Conservation (phyloP, 2,329 filamentous ascomycete species). For the Endothia cerciana region DNA sequence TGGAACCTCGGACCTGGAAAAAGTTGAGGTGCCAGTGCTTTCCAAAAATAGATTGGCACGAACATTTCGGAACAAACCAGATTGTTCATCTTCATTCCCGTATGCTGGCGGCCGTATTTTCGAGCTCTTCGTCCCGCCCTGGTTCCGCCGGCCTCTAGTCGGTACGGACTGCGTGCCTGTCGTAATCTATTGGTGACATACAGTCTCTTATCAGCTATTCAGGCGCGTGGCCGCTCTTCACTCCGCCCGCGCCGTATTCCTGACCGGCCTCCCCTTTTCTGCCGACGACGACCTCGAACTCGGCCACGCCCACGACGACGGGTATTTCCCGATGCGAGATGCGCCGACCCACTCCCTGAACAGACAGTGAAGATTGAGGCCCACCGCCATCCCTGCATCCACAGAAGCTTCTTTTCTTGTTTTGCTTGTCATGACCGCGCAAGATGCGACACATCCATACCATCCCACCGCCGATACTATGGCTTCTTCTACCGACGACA, state of each 20-base stretch:
- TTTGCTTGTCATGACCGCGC: conserved; percentile 27
- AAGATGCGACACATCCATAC: conserved; percentile 25
- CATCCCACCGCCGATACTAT: conserved; percentile 25
- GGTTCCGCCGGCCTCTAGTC: background rate
- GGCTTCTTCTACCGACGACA: conserved; percentile 17
- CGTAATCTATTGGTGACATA: conserved; percentile 3
- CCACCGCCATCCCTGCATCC: conserved; percentile 23
- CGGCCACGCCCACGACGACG: conserved; percentile 13
- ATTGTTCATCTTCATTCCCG: conserved; percentile 16
- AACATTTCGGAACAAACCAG: conserved; percentile 17
- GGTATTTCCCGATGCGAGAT: conserved; percentile 24
- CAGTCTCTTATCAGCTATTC: background rate
- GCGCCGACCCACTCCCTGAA: conserved; percentile 18
- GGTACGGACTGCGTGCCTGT: no score
- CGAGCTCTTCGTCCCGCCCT: background rate
- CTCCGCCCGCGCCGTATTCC: conserved; percentile 18
- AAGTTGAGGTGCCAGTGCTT: background rate
- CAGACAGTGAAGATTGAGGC: conserved; percentile 8
- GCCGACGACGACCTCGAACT: conserved; percentile 1
- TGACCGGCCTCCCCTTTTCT: background rate
- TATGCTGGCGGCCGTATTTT: background rate
- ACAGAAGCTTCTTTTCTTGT: conserved; percentile 17
- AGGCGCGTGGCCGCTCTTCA: background rate
- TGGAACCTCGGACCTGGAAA: conserved; percentile 1
- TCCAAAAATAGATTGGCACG: conserved; percentile 16